Base-by-base conservation (phyloP, 1,284 basidiomycete species). In the Coniferiporia weirii region DNA sequence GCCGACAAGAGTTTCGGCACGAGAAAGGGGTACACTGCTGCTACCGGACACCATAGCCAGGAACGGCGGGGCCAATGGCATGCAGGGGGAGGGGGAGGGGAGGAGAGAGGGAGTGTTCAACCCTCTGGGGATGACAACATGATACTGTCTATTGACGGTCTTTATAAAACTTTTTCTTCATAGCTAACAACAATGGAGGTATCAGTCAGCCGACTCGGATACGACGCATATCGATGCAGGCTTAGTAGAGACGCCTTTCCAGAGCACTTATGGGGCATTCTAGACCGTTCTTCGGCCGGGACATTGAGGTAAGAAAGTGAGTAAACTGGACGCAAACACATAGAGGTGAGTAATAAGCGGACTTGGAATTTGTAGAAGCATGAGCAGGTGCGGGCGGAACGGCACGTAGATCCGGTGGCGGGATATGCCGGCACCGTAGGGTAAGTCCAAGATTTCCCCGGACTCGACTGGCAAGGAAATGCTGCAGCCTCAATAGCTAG, bases 1-100 rank as follows among this genome's bases (percentile, higher is more conserved):
- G 12, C 51, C 51, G 17, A 52, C 51, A 34, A 52, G 51, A 35
- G 51, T 52, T 34, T 52, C 51, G 9, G 51, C 51, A 40, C 51
- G 51, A 40, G 51, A 52, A 15, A 52, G 51, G 17, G 51, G 32
- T 12, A 52, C 51, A 34, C 51, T 52, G 51, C 34, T 52, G 32
- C 27, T 52, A 52, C 51, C 51, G 4, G 22, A n/a, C 10, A 22
- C 27, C 51, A 52, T 52, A 22, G 34, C 51, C 36, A 38, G 34
- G 38, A 34, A n/a, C n/a, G n/a, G n/a, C n/a, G n/a, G n/a, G n/a
- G n/a, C n/a, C n/a, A n/a, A n/a, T n/a, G n/a, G n/a, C n/a, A n/a
- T 6, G 27, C 15, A 51, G 49, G 27, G 47, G 47, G n/a, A n/a
- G n/a, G 6, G 47, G 19, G 27, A 3, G 10, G 47, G 47, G 27